Evolutionary conservation across 495 filamentous ascomycete species (phyloP), one percentile per base, ranked within the genome.

Genomic region (Collariella sp.): DNA sequence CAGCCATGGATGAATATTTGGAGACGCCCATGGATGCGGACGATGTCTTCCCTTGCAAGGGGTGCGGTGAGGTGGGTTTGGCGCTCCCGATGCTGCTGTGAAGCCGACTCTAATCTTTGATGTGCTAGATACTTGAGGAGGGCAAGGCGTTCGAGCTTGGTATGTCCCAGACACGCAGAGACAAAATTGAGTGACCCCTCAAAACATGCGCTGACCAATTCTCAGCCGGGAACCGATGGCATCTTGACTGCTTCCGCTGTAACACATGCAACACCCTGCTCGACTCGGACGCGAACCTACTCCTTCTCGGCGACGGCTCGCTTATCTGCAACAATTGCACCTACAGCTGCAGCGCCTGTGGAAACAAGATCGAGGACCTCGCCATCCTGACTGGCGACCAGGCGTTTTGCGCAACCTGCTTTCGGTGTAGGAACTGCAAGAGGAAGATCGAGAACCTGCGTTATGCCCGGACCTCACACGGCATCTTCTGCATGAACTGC

Each of bases 311-410:
- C 61, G 94, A 99, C 69, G 94, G 93, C 38, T 96, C 93, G 6
- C 80, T 99, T 51, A 97, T 99, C 57, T 99, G 94, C 76, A 96
- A 95, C 72, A 94, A 95, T 66, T 99, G 94, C 75, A 99, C 94
- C 38, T 99, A 99, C 71, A 96, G 90, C 76, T 99, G 94, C 74
- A 96, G 87, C 68, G 91, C 90, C 40, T 99, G 94, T 68, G 83
- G 83, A 29, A 90, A 95, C 67, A 99, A 99, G 76, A 99, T 99
- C 54, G 94, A 99, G 66, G 94, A 99, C 67, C 75, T 97, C 58
- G 94, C 94, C 36, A 99, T 99, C 67, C 77, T 99, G 40, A 99
- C 94, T 0, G 94, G 94, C 48, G 94, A 99, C 64, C 90, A 99
- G 67, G 94, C 94, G n/a, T 99, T 95, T 63, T 99, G 94, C 70